Evolutionary conservation across 352 stramenopile genomes (phyloP).

Genomic region (Globisporangium solare): DNA sequence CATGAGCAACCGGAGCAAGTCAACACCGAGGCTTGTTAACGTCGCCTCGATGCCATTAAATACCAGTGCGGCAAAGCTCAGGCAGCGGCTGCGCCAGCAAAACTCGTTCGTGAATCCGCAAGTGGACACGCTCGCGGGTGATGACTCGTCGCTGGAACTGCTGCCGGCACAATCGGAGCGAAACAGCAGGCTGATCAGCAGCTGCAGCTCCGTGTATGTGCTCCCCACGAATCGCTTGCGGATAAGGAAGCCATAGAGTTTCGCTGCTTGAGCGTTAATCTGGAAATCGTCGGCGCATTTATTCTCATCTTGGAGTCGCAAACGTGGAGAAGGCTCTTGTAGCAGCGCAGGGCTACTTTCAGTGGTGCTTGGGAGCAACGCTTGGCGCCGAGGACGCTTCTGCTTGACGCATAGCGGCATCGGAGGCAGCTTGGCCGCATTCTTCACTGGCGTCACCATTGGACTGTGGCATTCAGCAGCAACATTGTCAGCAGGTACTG

Average conservation of each 20-base stretch:
- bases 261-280: conserved; percentile 36
- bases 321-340: background rate
- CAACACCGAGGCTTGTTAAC: conserved; percentile 22
- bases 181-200: conserved; percentile 35
- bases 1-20: conserved; percentile 29
- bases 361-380: conserved; percentile 4
- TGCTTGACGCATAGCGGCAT: conserved; percentile 11
- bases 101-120: conserved; percentile 29
- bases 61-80: conserved; percentile 34
- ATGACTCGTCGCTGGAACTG: background rate
- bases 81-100: conserved; percentile 31
- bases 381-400: conserved; percentile 13
- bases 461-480: conserved; percentile 7
- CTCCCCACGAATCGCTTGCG: conserved; percentile 33
- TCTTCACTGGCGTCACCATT: conserved; percentile 11
- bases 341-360: background rate
- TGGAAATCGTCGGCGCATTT: conserved; percentile 5
- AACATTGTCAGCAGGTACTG: background rate
- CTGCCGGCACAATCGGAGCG: conserved; percentile 18
- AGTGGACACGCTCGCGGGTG: background rate
- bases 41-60: conserved; percentile 32
- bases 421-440: background rate
- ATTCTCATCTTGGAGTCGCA: background rate
- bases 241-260: conserved; percentile 53
- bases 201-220: conserved; percentile 39